A percentile compares a stretch with the other conserved stretches of the same genome.
These are phyloP conservation scores for Coriaria nepalensis DNA, from an alignment of 306 rosid genomes.

Conservation along the genomic window DNA sequence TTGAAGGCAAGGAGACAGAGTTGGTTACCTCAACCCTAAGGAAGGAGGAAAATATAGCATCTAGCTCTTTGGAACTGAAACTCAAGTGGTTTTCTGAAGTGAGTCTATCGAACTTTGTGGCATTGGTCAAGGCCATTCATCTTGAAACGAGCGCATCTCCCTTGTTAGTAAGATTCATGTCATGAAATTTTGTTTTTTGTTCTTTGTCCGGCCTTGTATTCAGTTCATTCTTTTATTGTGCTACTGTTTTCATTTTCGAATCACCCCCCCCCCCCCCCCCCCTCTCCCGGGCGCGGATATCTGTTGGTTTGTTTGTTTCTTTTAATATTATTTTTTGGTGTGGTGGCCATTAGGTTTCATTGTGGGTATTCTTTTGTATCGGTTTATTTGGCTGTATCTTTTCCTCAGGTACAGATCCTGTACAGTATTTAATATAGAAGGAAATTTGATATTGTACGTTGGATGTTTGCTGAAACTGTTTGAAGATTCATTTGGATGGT, in stretches of 20 bases:
- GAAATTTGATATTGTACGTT: too few species aligned
- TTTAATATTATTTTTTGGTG: slow-evolving; percentile 15
- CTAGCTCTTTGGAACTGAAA: slow-evolving; percentile 40
- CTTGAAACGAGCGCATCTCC: slow-evolving; percentile 29
- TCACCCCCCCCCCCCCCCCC: too few species aligned
- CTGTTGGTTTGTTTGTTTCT: too few species aligned
- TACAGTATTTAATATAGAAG: slow-evolving; percentile 20
- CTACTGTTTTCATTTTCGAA: slow-evolving; percentile 8
- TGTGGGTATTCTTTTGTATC: slow-evolving; percentile 47
- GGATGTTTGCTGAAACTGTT: too few species aligned
- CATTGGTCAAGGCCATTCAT: slow-evolving; percentile 66
- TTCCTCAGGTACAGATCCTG: slow-evolving; percentile 24
- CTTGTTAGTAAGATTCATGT: slow-evolving; percentile 40
- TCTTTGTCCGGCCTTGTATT: slow-evolving; percentile 29
- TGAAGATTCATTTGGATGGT: too few species aligned
- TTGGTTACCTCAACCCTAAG: slow-evolving; percentile 43
- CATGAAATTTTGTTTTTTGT: slow-evolving; percentile 21
- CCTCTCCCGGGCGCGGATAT: too few species aligned
- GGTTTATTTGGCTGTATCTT: slow-evolving; percentile 12
- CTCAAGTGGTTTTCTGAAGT: slow-evolving; percentile 60
- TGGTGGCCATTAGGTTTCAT: too few species aligned
- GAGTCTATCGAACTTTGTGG: slow-evolving; percentile 48
- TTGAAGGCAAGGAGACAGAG: slow-evolving; percentile 31
- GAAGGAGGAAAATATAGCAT: slow-evolving; percentile 18
- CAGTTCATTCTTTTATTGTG: slow-evolving; percentile 55